These are phyloP conservation scores for Monsonia emarginata DNA, from an alignment of 441 rosid genomes.

Conservation along the genomic window DNA sequence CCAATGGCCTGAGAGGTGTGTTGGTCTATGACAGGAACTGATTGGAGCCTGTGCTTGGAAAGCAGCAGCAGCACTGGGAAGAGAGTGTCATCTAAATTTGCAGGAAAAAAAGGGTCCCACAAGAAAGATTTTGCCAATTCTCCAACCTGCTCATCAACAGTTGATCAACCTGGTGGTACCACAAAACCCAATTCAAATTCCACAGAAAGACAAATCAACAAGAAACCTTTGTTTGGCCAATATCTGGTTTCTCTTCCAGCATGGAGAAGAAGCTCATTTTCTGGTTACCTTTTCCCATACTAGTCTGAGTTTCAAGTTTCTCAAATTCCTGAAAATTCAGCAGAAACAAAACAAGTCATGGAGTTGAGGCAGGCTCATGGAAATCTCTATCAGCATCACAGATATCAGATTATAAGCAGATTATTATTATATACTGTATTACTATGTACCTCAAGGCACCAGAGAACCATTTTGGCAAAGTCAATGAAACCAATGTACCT, in stretches of 20 bases:
- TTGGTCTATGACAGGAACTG: slow-evolving; percentile 27
- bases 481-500: slow-evolving; percentile 34
- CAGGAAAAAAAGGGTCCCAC: slow-evolving; percentile 39
- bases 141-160: slow-evolving; percentile 25
- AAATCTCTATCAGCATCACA: no score
- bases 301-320: slow-evolving; percentile 2
- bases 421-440: no score
- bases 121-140: slow-evolving; percentile 37
- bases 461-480: slow-evolving; percentile 29
- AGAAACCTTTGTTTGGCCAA: slow-evolving; percentile 31
- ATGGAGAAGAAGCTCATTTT: slow-evolving; percentile 21
- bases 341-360: no score
- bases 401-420: no score
- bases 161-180: no score
- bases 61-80: slow-evolving; percentile 37
- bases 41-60: slow-evolving; percentile 31
- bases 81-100: slow-evolving; percentile 28
- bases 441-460: slow-evolving; percentile 32
- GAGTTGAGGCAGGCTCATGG: no score
- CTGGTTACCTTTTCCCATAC: neutral
- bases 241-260: slow-evolving; percentile 30
- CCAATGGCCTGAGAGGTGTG: slow-evolving; percentile 23
- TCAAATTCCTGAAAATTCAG: slow-evolving; percentile 21
- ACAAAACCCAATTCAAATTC: no score
- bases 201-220: neutral